A percentile compares a stretch with the other conserved stretches of the same genome.
Conservation (phyloP, 495 filamentous ascomycete species). For the Saxispiralis lemnorum region DNA sequence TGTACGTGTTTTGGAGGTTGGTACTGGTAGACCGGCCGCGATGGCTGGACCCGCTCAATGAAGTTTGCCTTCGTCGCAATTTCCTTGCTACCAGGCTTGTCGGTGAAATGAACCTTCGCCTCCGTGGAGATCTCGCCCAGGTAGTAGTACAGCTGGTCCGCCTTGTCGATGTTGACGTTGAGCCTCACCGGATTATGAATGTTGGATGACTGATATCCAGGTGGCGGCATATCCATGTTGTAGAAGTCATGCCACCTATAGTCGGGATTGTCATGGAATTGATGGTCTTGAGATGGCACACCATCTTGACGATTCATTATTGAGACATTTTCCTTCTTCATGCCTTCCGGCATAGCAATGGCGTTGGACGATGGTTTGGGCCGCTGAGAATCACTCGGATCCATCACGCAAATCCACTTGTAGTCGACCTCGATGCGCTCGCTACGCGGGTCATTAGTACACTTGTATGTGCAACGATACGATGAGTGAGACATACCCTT, state of each 20-base stretch:
- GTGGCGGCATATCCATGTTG: conserved; percentile 18
- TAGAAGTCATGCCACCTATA: conserved; percentile 75
- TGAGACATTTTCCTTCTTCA: conserved; percentile 23
- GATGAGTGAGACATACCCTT: conserved; percentile 46
- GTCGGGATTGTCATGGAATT: conserved; percentile 40
- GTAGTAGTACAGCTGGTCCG: conserved; percentile 76
- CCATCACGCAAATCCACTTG: conserved; percentile 55
- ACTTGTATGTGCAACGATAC: not conserved
- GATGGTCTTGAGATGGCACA: conserved; percentile 37
- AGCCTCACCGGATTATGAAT: conserved; percentile 26
- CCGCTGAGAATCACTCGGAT: conserved; percentile 44
- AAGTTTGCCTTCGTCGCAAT: conserved; percentile 45
- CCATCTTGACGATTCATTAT: conserved; percentile 29
- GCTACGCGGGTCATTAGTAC: conserved; percentile 26
- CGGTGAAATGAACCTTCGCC: conserved; percentile 79
- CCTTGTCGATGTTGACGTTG: conserved; percentile 46
- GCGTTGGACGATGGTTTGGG: conserved; percentile 45
- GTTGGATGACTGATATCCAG: conserved; percentile 27
- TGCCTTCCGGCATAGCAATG: conserved; percentile 41
- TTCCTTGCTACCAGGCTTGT: conserved; percentile 42
- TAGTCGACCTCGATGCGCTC: conserved; percentile 56
- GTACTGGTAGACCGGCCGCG: conserved; percentile 20
- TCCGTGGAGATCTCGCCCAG: conserved; percentile 76
- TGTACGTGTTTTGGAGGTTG: not conserved
- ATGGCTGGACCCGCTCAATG: conserved; percentile 41